Percentiles rank a stretch among this genome's conserved stretches.
Evolutionary conservation across 495 filamentous ascomycete genomes (phyloP).

Genomic region (Aspergillus bertholletiae): DNA sequence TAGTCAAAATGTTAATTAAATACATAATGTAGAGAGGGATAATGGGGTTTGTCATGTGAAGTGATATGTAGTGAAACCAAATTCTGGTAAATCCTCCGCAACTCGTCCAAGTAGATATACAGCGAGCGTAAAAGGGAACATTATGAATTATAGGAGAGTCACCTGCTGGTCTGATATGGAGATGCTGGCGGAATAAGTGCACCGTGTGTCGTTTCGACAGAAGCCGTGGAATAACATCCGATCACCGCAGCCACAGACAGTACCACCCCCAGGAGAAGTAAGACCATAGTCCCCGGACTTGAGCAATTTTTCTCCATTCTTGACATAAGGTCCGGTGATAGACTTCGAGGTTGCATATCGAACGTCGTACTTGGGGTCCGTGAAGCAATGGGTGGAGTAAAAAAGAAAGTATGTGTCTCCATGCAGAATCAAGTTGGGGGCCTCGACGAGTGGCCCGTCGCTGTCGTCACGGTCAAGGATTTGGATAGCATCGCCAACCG

Average conservation of each 20-base stretch:
- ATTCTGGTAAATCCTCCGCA: no score
- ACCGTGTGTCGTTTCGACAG: constrained; percentile 35
- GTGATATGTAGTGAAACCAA: background rate
- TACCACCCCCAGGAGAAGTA: constrained; percentile 52
- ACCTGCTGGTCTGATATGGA: constrained; percentile 24
- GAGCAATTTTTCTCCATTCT: constrained; percentile 32
- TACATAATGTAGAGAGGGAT: no score
- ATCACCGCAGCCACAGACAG: constrained; percentile 38
- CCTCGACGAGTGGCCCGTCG: constrained; percentile 62
- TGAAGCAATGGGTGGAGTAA: constrained; percentile 58
- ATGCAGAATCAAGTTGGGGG: constrained; percentile 48
- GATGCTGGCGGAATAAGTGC: constrained; percentile 36
- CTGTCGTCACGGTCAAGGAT: constrained; percentile 50
- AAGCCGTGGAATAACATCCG: constrained; percentile 51
- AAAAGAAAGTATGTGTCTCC: constrained; percentile 54
- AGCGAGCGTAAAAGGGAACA: background rate
- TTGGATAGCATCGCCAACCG: constrained; percentile 44
- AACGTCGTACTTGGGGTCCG: constrained; percentile 48
- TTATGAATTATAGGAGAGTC: constrained; percentile 14
- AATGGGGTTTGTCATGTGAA: background rate
- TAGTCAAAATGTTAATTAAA: no score
- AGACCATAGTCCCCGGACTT: constrained; percentile 38
- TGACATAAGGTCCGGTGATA: constrained; percentile 47
- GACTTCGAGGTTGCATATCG: constrained; percentile 47
- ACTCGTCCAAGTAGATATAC: background rate